Evolutionary conservation across 2,329 filamentous ascomycete species (phyloP).

Genomic region (Pseudogymnoascus sp.): DNA sequence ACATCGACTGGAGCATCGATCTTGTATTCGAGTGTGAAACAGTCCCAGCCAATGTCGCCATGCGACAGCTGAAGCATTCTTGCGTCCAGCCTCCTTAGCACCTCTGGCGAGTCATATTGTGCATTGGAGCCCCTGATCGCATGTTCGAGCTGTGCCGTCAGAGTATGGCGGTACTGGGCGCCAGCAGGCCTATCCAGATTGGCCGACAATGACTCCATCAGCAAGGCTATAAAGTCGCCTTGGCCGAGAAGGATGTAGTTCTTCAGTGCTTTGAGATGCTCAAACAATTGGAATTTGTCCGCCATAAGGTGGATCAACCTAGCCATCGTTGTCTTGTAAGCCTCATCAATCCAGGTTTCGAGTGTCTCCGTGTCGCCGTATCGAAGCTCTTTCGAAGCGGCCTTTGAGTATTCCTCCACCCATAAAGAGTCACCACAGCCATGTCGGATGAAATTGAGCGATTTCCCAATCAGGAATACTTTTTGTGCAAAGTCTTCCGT

Average conservation of each 20-base stretch:
- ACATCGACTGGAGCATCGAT: constrained; percentile 95
- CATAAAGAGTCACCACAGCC: constrained; percentile 88
- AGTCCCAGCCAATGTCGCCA: constrained; percentile 97
- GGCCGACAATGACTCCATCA: constrained; percentile 92
- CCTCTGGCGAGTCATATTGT: constrained; percentile 87
- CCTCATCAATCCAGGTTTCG: constrained; percentile 89
- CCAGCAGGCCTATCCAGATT: constrained; percentile 95
- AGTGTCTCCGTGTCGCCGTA: constrained; percentile 91
- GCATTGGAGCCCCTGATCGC: constrained; percentile 95
- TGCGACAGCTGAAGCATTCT: constrained; percentile 95
- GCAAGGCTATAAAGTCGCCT: constrained; percentile 90
- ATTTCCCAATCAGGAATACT: constrained; percentile 95
- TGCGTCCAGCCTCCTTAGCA: constrained; percentile 86
- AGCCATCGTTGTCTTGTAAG: constrained; percentile 97
- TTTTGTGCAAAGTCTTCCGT: constrained; percentile 91
- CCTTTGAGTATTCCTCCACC: constrained; percentile 93
- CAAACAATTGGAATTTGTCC: constrained; percentile 88
- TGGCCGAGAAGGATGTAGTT: constrained; percentile 91
- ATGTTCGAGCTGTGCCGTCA: constrained; percentile 96
- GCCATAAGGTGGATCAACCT: constrained; percentile 89
- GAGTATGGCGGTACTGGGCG: constrained; percentile 88
- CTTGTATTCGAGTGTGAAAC: constrained; percentile 97
- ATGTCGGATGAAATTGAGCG: constrained; percentile 94
- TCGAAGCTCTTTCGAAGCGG: constrained; percentile 79
- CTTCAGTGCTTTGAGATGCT: constrained; percentile 85